phyloP scores from a whole-genome alignment of 2,329 filamentous ascomycete genomes.

The Paraconiothyrium sp. region DNA sequence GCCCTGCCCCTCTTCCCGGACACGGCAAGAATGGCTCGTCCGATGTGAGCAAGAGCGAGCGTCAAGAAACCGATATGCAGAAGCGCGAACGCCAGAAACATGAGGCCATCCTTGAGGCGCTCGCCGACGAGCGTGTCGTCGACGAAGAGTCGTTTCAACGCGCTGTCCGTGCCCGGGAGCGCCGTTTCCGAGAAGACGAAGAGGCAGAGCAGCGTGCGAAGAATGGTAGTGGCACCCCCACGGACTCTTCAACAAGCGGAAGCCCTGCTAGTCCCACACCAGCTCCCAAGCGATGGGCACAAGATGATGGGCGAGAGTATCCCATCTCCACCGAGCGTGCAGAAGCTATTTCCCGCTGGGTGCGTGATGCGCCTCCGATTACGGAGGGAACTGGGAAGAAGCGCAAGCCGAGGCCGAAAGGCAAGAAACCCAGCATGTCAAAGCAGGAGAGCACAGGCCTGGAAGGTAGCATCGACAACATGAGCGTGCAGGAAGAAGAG shows the following conservation, averaged over 20 bases:
- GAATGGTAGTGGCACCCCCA: slow-evolving; percentile 3
- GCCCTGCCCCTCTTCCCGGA: slow-evolving; percentile 55
- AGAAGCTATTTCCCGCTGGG: slow-evolving; percentile 74
- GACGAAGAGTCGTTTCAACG: slow-evolving; percentile 73
- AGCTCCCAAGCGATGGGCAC: slow-evolving; percentile 67
- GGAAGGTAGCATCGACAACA: slow-evolving; percentile 30
- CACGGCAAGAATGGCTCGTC: slow-evolving; percentile 21
- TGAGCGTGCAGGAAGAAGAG: slow-evolving; percentile 31
- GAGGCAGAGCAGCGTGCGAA: slow-evolving; percentile 46
- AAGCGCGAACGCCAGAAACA: slow-evolving; percentile 69
- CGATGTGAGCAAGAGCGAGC: slow-evolving; percentile 19
- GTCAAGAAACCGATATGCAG: slow-evolving; percentile 61
- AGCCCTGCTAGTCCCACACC: slow-evolving; percentile 17
- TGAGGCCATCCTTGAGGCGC: slow-evolving; percentile 72
- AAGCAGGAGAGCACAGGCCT: slow-evolving; percentile 23
- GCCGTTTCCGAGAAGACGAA: slow-evolving; percentile 66
- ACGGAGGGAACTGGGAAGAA: slow-evolving; percentile 50
- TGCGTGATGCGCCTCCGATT: slow-evolving; percentile 60
- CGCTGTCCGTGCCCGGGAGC: slow-evolving; percentile 69
- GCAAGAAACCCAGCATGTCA: slow-evolving; percentile 25
- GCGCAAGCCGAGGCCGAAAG: slow-evolving; percentile 39
- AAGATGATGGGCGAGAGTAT: slow-evolving; percentile 74
- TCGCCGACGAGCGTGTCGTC: slow-evolving; percentile 73
- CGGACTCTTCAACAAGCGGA: slow-evolving; percentile 6
- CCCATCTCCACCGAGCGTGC: slow-evolving; percentile 76